Evolutionary conservation across 768 basidiomycete genomes (phyloP).

Genomic region (Amanita exitialis): DNA sequence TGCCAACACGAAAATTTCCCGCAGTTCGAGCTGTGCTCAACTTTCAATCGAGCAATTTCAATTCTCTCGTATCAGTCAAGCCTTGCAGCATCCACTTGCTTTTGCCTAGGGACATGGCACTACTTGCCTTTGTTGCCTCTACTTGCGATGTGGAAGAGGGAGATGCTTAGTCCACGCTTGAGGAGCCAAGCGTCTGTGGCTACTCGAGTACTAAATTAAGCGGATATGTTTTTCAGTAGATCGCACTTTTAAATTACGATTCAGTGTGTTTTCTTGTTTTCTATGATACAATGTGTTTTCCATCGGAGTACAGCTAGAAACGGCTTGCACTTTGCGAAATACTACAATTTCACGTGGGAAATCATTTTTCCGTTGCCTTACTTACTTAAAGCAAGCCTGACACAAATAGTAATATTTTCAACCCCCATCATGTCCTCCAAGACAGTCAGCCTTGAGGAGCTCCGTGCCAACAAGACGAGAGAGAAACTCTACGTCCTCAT

Average conservation of each 20-base stretch:
- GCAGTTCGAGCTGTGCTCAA: constrained; percentile 5
- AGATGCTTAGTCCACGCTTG: constrained; percentile 69
- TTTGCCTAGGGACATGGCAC: constrained; percentile 71
- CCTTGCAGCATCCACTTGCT: constrained; percentile 38
- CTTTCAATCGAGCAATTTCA: constrained; percentile 9
- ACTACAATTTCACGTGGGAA: constrained; percentile 18
- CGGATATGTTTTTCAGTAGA: constrained; percentile 23
- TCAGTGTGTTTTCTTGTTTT: no score
- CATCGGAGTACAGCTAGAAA: no score
- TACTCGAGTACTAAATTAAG: constrained; percentile 75
- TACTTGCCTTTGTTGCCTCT: constrained; percentile 68
- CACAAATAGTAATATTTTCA: constrained; percentile 7
- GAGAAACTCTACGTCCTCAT: constrained; percentile 76
- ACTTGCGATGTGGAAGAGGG: constrained; percentile 66
- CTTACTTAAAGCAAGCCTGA: constrained; percentile 7
- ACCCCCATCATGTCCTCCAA: constrained; percentile 33
- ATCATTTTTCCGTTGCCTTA: constrained; percentile 13
- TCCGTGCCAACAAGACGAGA: constrained; percentile 67
- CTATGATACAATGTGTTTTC: no score
- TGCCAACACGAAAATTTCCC: constrained; percentile 1
- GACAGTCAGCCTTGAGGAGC: constrained; percentile 60
- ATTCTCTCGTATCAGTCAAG: constrained; percentile 10
- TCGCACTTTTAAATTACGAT: neutral
- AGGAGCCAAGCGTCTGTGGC: constrained; percentile 47
- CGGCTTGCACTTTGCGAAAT: no score